A percentile compares a stretch with the other conserved stretches of the same genome.
Evolutionary conservation across 495 filamentous ascomycete genomes (phyloP).

Genomic region (Lasiosphaeriaceae sp.): DNA sequence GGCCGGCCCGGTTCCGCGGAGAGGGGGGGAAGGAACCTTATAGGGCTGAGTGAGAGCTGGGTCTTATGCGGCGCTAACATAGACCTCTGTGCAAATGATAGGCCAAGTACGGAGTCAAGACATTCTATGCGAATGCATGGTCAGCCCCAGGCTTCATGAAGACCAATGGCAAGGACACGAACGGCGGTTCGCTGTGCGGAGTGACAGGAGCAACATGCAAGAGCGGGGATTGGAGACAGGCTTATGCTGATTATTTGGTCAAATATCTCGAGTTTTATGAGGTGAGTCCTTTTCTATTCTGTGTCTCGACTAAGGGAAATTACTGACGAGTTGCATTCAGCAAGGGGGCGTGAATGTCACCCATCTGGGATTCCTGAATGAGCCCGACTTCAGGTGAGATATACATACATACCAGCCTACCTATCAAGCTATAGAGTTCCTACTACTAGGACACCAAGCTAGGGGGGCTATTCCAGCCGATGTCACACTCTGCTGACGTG

Average conservation of each 20-base stretch:
- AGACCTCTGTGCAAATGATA: neutral
- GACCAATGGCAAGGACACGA: constrained; percentile 39
- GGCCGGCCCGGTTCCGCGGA: neutral
- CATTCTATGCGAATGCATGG: constrained; percentile 54
- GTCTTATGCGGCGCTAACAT: neutral
- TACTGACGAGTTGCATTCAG: neutral
- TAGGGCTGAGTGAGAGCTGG: neutral
- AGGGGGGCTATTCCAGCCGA: neutral
- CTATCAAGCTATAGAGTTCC: too few relatives aligned
- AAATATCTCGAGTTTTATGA: constrained; percentile 50
- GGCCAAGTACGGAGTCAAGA: constrained; percentile 37
- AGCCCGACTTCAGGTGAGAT: constrained; percentile 45
- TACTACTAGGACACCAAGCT: too few relatives aligned
- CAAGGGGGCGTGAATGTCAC: constrained; percentile 42
- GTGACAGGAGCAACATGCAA: constrained; percentile 41
- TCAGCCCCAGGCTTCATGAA: constrained; percentile 57
- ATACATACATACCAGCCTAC: too few relatives aligned
- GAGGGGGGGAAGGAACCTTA: neutral
- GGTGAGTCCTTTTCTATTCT: constrained; percentile 1
- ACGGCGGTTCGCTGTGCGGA: constrained; percentile 48
- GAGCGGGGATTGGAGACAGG: constrained; percentile 51
- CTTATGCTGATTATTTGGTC: constrained; percentile 53
- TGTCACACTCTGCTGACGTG: neutral
- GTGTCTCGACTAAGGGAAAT: neutral
- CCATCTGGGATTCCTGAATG: constrained; percentile 54